Conservation (phyloP, 2,329 filamentous ascomycete species). For the Fusarium praegraminearum region DNA sequence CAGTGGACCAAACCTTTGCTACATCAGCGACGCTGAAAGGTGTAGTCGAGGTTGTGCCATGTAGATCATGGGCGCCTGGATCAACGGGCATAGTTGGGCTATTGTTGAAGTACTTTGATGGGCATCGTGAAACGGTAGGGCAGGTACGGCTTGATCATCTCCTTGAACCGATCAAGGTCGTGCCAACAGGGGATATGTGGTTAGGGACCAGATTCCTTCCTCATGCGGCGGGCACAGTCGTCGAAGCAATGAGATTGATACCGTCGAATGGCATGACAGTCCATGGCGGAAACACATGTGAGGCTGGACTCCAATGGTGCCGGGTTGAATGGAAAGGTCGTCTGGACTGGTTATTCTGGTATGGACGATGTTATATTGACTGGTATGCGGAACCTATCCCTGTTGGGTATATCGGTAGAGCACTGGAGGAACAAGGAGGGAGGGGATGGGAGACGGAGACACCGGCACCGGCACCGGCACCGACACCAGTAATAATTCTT, state of each 20-base stretch:
- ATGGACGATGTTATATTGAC: not conserved
- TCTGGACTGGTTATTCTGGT: constrained; percentile 16
- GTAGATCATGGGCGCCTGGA: constrained; percentile 11
- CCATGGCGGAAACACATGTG: constrained; percentile 1
- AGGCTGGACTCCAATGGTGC: constrained; percentile 2
- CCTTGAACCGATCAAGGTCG: not conserved
- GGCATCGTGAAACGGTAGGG: constrained; percentile 19
- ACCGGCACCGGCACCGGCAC: too few species aligned
- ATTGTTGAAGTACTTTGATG: constrained; percentile 13
- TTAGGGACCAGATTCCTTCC: not conserved
- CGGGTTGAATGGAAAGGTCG: constrained; percentile 6
- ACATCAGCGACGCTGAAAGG: constrained; percentile 9
- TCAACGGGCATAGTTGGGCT: constrained; percentile 22
- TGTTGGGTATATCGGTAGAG: not conserved
- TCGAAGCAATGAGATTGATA: constrained; percentile 18
- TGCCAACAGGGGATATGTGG: constrained; percentile 17
- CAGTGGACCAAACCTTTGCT: not conserved
- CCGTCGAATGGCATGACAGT: not conserved
- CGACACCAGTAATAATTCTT: too few species aligned
- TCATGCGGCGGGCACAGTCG: not conserved
- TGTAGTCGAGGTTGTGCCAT: not conserved
- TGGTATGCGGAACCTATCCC: not conserved
- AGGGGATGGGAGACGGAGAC: not conserved
- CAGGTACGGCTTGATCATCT: constrained; percentile 22
- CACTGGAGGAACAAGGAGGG: not conserved